Conservation (phyloP, 2,329 filamentous ascomycete species). For the Zasmidium angulare region DNA sequence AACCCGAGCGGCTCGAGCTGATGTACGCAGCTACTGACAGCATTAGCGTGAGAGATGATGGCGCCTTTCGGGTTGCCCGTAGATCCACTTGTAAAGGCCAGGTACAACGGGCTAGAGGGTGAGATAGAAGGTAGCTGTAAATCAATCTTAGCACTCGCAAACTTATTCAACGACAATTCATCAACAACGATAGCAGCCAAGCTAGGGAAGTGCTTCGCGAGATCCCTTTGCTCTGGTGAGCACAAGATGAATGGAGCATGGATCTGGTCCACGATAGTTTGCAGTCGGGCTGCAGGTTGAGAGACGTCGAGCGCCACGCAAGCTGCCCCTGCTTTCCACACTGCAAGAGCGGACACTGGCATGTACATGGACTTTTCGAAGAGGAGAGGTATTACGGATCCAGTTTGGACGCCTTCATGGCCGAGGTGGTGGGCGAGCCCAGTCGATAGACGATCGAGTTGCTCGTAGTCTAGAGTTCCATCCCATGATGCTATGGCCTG, state of each 20-base stretch:
- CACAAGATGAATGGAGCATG: neutral
- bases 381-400: conserved; percentile 8
- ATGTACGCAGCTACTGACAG: neutral
- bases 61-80: conserved; percentile 18
- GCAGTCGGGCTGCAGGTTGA: neutral
- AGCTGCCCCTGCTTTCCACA: conserved; percentile 8
- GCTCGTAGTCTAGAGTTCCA: conserved; percentile 11
- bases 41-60: conserved; percentile 8
- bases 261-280: neutral
- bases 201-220: neutral
- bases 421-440: conserved; percentile 42
- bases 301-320: neutral
- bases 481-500: conserved; percentile 14
- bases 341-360: neutral
- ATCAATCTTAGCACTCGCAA: neutral
- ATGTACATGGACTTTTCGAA: conserved; percentile 6
- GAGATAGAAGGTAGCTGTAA: neutral
- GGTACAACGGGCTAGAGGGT: neutral
- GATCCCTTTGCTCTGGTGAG: neutral
- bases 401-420: conserved; percentile 12
- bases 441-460: conserved; percentile 29
- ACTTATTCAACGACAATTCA: neutral
- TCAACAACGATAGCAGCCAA: neutral
- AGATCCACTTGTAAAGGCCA: conserved; percentile 15
- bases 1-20: neutral